Evolutionary conservation across 352 stramenopile species (phyloP).

Genomic region (Blastocystis sp.): DNA sequence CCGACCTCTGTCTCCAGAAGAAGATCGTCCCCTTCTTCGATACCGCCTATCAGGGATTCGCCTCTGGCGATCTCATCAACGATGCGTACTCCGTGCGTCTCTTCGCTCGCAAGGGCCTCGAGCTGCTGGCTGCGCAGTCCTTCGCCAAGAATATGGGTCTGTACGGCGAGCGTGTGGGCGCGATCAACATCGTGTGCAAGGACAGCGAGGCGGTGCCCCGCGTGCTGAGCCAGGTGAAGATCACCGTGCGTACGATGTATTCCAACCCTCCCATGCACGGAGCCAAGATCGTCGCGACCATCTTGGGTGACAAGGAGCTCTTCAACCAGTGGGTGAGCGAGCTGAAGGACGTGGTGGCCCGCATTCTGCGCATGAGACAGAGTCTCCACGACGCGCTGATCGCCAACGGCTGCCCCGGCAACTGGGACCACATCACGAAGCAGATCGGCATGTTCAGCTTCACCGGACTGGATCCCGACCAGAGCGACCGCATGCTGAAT

Average conservation of each 20-base stretch:
- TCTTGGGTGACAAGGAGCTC: slow-evolving; percentile 85
- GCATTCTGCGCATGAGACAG: slow-evolving; percentile 76
- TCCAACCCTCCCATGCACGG: slow-evolving; percentile 90
- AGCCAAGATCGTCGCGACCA: slow-evolving; percentile 87
- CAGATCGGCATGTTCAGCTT: slow-evolving; percentile 94
- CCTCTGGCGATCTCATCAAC: slow-evolving; percentile 84
- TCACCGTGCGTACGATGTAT: slow-evolving; percentile 90
- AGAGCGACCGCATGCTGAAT: slow-evolving; percentile 91
- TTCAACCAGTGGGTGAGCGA: slow-evolving; percentile 83
- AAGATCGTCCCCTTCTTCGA: slow-evolving; percentile 90
- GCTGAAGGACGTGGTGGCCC: slow-evolving; percentile 75
- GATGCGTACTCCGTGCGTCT: slow-evolving; percentile 79
- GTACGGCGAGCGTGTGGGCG: slow-evolving; percentile 89
- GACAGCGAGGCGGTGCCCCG: slow-evolving; percentile 82
- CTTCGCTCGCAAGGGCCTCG: slow-evolving; percentile 79
- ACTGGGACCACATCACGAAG: slow-evolving; percentile 96
- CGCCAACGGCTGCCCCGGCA: slow-evolving; percentile 80
- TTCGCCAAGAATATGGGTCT: slow-evolving; percentile 93
- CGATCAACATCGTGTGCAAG: slow-evolving; percentile 84
- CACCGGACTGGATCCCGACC: slow-evolving; percentile 90
- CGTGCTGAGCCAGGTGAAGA: slow-evolving; percentile 88
- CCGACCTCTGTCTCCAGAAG: slow-evolving; percentile 84
- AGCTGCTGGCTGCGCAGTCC: slow-evolving; percentile 86
- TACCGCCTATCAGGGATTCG: slow-evolving; percentile 92
- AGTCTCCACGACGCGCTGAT: slow-evolving; percentile 86